phyloP scores from a whole-genome alignment of 1,284 basidiomycete species.

The Amylostereum chailletii region DNA sequence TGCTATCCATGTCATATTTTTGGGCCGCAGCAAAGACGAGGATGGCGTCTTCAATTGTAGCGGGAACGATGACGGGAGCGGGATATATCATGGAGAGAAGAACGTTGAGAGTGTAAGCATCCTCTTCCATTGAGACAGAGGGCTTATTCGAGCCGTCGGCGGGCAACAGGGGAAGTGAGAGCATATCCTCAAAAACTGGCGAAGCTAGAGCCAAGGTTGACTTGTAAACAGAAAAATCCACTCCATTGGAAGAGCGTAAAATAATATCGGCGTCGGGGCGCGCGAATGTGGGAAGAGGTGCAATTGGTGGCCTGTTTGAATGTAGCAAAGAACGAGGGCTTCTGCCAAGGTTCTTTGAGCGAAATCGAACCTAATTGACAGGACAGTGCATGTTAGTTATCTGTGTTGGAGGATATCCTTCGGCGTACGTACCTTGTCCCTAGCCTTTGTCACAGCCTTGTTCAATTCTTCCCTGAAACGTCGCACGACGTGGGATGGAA shows the following conservation, averaged over 20 bases:
- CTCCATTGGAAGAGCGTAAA: conserved; percentile 6
- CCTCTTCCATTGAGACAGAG: background rate
- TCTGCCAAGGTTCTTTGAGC: too few relatives aligned
- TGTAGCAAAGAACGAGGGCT: too few relatives aligned
- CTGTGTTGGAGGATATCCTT: too few relatives aligned
- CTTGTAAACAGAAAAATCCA: conserved; percentile 12
- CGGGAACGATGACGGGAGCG: background rate
- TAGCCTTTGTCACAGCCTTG: too few relatives aligned
- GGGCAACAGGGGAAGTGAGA: conserved; percentile 7
- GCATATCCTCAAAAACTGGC: conserved; percentile 12
- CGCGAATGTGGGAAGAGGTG: background rate
- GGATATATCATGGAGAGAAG: background rate
- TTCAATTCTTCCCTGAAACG: too few relatives aligned
- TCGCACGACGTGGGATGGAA: too few relatives aligned
- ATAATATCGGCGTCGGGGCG: conserved; percentile 7
- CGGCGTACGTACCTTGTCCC: too few relatives aligned
- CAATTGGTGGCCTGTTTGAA: too few relatives aligned
- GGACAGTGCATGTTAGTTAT: too few relatives aligned
- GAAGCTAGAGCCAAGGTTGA: conserved; percentile 16
- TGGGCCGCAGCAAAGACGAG: background rate
- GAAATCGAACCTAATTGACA: too few relatives aligned
- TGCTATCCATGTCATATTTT: background rate
- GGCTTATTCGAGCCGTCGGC: too few relatives aligned
- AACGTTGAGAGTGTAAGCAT: background rate
- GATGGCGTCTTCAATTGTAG: background rate